Evolutionary conservation across 805 yeast species (phyloP), one percentile per base, ranked within the genome.

Genomic region (Lachancea sp.): DNA sequence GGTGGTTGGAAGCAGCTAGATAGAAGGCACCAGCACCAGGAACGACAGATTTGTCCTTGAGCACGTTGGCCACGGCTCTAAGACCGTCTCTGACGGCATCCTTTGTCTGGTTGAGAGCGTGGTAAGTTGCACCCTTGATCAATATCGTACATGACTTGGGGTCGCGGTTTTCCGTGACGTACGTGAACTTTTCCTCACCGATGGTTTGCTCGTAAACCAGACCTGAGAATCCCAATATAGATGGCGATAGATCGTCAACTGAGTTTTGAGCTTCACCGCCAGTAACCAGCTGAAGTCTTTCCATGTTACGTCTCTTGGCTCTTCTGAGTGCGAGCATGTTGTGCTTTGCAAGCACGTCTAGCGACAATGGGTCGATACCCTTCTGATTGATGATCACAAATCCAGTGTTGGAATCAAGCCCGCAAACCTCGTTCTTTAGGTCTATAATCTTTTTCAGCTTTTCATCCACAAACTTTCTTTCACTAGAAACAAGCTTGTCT

Each of bases 261-360:
- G 96, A 84, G 68, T 93, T 93, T 70, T 91, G 97, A 8, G 98
- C 98, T 63, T 85, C 93, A 57, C 99, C 99, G 26, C 97, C 99
- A 51, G 95, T 86, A 43, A 89, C 88, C 49, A 93, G 75, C 69
- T 93, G 99, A 62, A 93, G 75, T 65, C 99, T 82, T 72, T 93
- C 99, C 99, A 93, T 91, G 68, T 93, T 93, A 72, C 99, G 84
- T 73, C 99, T 82, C 74, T 93, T 93, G 36, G 99, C 99, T 63
- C 99, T 81, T 73, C 99, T 82, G 58, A 93, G 75, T 1, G 99
- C 99, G 56, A 93, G 73, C 54, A 93, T 93, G 56, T 85, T 85
- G 67, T 93, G 84, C 63, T 87, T 88, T 36, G 98, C 98, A 52
- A 93, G 74, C 4, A 91, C 82, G 63, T 93, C 99, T 51, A 93